Base-by-base conservation (phyloP, 208 protist genomes). In the Balamuthia mandrillaris region DNA sequence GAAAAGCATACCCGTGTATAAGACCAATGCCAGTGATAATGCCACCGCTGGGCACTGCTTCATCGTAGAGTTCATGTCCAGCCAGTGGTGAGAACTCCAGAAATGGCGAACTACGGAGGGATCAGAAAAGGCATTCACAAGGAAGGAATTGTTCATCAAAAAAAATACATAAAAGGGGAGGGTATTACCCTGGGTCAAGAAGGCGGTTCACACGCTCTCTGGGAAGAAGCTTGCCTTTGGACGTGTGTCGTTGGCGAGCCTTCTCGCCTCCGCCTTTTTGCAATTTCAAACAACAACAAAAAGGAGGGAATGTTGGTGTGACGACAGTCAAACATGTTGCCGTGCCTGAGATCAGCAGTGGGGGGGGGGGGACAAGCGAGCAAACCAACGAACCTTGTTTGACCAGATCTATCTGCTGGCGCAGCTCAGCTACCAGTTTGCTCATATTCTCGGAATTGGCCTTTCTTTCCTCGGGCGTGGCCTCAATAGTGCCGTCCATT, bases 71-170 rank as follows among this genome's bases (percentile, higher is more conserved):
- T 42, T 97, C 88, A 86, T 95, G 92, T 16, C 96, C 96, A 45
- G 97, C 96, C 14, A 98, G 91, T 85, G 96, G 95, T 31, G 95
- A 97, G 33, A 98, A 92, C 84, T 98, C 96, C 0, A 98, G 89
- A 86, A 98, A 98, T n/a, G 96, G 93, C 41, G 95, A 94, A 27
- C 90, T 92, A 45, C 21, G 7, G 61, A 39, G 24, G 31, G 24
- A 14, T 7, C 37, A 58, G 66, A 1, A 42, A 35, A n/a, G 52
- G 7, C 24, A 39, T 18, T 84, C 10, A 65, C 39, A 9, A 21
- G 27, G 7, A 14, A 54, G 45, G 61, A 7, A 60, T 65, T 27
- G 77, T 7, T 31, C n/a, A 66, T 39, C 52, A n/a, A n/a, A n/a
- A n/a, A n/a, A n/a, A n/a, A n/a, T n/a, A n/a, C n/a, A n/a, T n/a